phyloP scores from a whole-genome alignment of 148 eudicot species.

The Bassia scoparia region DNA sequence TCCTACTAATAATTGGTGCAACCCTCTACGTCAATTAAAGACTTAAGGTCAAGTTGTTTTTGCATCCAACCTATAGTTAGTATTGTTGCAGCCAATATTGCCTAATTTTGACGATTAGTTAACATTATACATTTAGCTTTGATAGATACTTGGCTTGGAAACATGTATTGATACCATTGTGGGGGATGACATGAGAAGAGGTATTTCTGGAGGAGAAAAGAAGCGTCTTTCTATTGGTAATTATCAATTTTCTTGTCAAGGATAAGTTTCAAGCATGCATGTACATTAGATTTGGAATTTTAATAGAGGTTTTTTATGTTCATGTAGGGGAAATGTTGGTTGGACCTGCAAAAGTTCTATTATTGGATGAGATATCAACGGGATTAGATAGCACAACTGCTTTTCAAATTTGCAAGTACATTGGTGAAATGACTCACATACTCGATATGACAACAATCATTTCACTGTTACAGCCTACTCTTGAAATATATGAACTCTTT shows the following conservation, averaged over 20 bases:
- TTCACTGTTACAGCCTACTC: slow-evolving; percentile 75
- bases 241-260: neutral
- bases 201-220: slow-evolving; percentile 89
- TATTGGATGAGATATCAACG: slow-evolving; percentile 83
- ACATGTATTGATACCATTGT: slow-evolving; percentile 63
- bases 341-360: slow-evolving; percentile 64
- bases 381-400: slow-evolving; percentile 83
- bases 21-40: no score
- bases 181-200: slow-evolving; percentile 84
- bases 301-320: neutral
- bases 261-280: no score
- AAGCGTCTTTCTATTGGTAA: slow-evolving; percentile 76
- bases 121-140: neutral
- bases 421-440: slow-evolving; percentile 68
- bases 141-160: slow-evolving; percentile 50
- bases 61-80: no score
- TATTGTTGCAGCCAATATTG: no score
- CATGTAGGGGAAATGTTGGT: slow-evolving; percentile 72
- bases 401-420: slow-evolving; percentile 56
- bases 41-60: no score
- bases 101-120: neutral
- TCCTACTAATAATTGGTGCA: no score
- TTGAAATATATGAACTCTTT: slow-evolving; percentile 65
- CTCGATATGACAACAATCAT: slow-evolving; percentile 67
- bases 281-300: no score